Evolutionary conservation across 1,284 basidiomycete genomes (phyloP).

Genomic region (Austroboletus niveus): DNA sequence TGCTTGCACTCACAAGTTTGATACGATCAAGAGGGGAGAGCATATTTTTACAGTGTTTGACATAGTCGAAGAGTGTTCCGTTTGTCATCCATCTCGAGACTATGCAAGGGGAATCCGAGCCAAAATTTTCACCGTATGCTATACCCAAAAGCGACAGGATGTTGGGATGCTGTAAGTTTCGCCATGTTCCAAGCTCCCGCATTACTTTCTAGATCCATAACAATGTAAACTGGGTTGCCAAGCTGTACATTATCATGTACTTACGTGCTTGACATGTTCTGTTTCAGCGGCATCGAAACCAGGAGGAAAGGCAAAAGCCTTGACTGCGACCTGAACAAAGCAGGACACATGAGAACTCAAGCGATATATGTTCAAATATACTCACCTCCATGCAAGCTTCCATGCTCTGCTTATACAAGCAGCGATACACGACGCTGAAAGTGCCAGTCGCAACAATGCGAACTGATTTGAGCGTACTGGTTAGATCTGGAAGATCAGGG

Average conservation of each 20-base stretch:
- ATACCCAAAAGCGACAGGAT: slow-evolving; percentile 4
- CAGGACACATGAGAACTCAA: background rate
- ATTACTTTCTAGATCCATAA: background rate
- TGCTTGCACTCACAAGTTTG: slow-evolving; percentile 1
- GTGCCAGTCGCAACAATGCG: background rate
- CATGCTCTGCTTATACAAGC: background rate
- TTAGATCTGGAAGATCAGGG: background rate
- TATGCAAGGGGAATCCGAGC: slow-evolving; percentile 6
- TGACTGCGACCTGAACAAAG: slow-evolving; percentile 7
- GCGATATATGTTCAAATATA: too few relatives aligned
- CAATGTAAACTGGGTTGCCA: background rate
- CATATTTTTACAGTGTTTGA: background rate
- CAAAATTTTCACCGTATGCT: background rate
- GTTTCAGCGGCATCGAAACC: background rate
- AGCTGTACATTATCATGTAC: background rate
- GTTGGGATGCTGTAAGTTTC: slow-evolving; percentile 1
- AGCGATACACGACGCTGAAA: slow-evolving; percentile 6
- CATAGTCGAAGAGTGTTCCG: slow-evolving; percentile 3
- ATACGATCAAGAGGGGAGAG: background rate
- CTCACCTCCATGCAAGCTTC: background rate
- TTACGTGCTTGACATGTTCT: background rate
- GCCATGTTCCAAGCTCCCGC: slow-evolving; percentile 7
- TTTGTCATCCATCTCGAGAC: slow-evolving; percentile 10
- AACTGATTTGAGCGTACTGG: background rate
- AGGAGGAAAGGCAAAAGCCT: background rate